Base-by-base conservation (phyloP, 106 monocot species). In the Phalaenopsis aphrodite region DNA sequence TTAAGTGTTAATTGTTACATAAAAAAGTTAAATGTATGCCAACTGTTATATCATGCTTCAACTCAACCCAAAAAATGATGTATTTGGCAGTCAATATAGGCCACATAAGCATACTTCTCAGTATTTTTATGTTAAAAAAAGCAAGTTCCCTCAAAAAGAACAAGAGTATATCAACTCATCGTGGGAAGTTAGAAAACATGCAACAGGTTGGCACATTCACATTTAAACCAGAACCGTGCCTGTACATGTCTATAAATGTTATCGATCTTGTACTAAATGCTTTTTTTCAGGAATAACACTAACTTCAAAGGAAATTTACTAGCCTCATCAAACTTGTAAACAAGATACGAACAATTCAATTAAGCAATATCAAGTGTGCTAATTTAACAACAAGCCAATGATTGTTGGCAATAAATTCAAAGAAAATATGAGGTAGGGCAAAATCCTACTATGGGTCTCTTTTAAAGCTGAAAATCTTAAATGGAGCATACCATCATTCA, bases 401-500 rank as follows among this genome's bases (percentile, higher is more conserved):
- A 69, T 69, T 69, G 15, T 69, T 38, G 10, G 39, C 2, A 39
- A 69, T 69, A 69, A 69, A 23, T 69, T 38, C 10, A 69, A 69
- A 69, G 38, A 19, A 45, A 74, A 45, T 42, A 45, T 43, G 18
- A 42, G 19, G 37, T 43, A 45, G 74, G 12, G 2, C 10, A 38
- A 11, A 69, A 0, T 12, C 38, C 69, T 38, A 39, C 12, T 30
- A 8, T 16, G 36, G 8, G 5, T 45, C 19, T 43, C 41, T 43
- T 45, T 74, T 18, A 42, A 45, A 45, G 43, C 18, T 74, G 43
- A 74, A 49, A 30, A 36, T 77, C 77, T 15, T 52, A 73, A 49
- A 30, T 68, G 10, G 55, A 45, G 52, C 45, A 23, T 90, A 99
- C 99, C 99, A 86, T 99, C 99, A 91, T 99, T 99, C 52, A 95